Evolutionary conservation across 306 rosid species (phyloP).

Genomic region (Canavalia gladiata): DNA sequence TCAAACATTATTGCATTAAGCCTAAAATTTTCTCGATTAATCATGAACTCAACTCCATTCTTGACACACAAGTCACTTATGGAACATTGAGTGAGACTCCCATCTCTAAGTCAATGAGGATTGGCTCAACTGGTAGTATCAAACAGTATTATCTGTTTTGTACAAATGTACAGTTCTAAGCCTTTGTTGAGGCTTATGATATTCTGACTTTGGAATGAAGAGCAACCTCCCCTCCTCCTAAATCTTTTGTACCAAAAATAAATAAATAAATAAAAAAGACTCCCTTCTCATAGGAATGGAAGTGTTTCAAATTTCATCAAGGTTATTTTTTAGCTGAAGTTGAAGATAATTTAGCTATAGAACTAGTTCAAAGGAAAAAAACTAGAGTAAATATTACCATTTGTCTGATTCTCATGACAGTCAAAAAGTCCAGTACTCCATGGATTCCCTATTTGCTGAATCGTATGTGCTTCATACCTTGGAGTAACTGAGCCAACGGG

Average conservation of each 20-base stretch:
- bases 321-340: background rate
- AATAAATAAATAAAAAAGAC: background rate
- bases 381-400: constrained; percentile 51
- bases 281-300: background rate
- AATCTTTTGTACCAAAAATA: background rate
- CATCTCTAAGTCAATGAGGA: background rate
- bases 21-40: background rate
- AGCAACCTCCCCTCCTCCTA: background rate
- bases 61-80: background rate
- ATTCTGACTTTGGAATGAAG: background rate
- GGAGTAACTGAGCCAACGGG: constrained; percentile 41
- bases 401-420: constrained; percentile 71
- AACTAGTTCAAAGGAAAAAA: background rate
- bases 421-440: constrained; percentile 77
- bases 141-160: background rate
- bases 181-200: background rate
- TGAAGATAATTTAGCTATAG: constrained; percentile 4
- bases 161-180: background rate
- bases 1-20: background rate
- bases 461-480: constrained; percentile 42
- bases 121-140: background rate
- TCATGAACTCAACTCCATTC: background rate
- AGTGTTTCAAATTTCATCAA: background rate
- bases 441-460: constrained; percentile 56
- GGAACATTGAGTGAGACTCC: background rate